Percentiles rank a stretch among this genome's conserved stretches.
These are phyloP conservation scores for Tricholoma bakamatsutake DNA, from an alignment of 768 basidiomycete genomes.

Conservation along the genomic window DNA sequence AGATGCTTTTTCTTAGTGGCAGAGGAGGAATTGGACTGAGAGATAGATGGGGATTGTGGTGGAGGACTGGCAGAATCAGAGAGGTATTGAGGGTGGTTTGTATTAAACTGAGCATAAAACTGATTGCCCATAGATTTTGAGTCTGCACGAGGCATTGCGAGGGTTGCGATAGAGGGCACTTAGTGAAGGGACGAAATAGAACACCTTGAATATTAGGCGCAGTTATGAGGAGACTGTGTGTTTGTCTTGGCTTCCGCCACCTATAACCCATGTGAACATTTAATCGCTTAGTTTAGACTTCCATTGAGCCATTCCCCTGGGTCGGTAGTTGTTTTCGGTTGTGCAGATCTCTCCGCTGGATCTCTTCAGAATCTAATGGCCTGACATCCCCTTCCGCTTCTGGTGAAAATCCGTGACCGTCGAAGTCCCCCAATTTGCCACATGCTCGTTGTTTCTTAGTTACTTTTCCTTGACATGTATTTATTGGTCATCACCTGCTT, in stretches of 20 bases:
- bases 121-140: constrained; percentile 19
- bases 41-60: constrained; percentile 15
- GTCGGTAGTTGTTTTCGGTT: constrained; percentile 14
- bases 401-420: constrained; percentile 14
- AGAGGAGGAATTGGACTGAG: constrained; percentile 10
- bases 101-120: constrained; percentile 28
- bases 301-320: constrained; percentile 18
- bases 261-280: constrained; percentile 23
- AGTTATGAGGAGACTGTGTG: constrained; percentile 21
- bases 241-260: constrained; percentile 26
- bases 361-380: constrained; percentile 4
- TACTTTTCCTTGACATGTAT: background rate
- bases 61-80: constrained; percentile 19
- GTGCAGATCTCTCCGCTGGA: background rate
- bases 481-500: too few species aligned
- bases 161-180: constrained; percentile 8
- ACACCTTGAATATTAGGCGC: constrained; percentile 16
- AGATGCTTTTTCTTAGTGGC: constrained; percentile 48
- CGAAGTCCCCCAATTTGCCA: constrained; percentile 8
- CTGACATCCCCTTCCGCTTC: constrained; percentile 9
- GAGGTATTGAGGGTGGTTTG: constrained; percentile 18
- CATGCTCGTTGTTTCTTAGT: constrained; percentile 2
- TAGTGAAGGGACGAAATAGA: constrained; percentile 16
- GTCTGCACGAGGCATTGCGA: constrained; percentile 34
- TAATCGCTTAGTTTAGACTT: constrained; percentile 24